These are phyloP conservation scores for Chlamydomonas reinhardtii DNA, from an alignment of 163 green algal genomes.

Conservation along the genomic window DNA sequence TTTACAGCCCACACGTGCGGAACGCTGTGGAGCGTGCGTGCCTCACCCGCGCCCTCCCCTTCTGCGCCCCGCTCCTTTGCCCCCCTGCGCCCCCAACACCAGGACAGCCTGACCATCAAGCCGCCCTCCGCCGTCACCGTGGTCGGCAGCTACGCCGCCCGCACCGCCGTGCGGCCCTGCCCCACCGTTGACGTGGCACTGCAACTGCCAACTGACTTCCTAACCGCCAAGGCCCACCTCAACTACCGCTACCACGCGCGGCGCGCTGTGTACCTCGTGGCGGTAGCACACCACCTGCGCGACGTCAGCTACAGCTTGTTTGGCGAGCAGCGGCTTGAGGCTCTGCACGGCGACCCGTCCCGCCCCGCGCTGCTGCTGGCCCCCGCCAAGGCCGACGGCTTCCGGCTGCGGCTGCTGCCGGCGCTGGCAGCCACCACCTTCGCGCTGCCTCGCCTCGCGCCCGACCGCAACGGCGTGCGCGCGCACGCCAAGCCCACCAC, in stretches of 20 bases:
- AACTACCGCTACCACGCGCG: slow-evolving; percentile 83
- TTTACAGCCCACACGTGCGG: too few species aligned
- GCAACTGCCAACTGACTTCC: slow-evolving; percentile 68
- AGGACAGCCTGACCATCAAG: slow-evolving; percentile 57
- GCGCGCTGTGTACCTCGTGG: slow-evolving; percentile 72
- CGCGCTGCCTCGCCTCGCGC: slow-evolving; percentile 65
- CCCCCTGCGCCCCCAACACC: background rate
- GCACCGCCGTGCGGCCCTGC: slow-evolving; percentile 4
- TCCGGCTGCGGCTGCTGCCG: slow-evolving; percentile 71
- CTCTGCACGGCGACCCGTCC: slow-evolving; percentile 52
- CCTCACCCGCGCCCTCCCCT: background rate
- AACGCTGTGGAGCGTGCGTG: background rate
- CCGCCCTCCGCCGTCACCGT: slow-evolving; percentile 53
- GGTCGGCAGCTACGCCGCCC: slow-evolving; percentile 61
- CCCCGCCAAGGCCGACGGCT: slow-evolving; percentile 37
- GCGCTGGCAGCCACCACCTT: slow-evolving; percentile 55
- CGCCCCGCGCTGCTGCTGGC: slow-evolving; percentile 55
- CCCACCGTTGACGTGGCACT: slow-evolving; percentile 73
- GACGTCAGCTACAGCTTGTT: slow-evolving; percentile 25
- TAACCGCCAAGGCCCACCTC: slow-evolving; percentile 81
- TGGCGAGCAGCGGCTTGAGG: slow-evolving; percentile 32
- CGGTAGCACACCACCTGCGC: slow-evolving; percentile 59
- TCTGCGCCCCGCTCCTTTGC: too few species aligned
- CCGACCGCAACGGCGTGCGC: slow-evolving; percentile 79
- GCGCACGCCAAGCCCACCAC: slow-evolving; percentile 27